phyloP scores from a whole-genome alignment of 192 early-diverging fungal genomes.

The Gigaspora rosea region DNA sequence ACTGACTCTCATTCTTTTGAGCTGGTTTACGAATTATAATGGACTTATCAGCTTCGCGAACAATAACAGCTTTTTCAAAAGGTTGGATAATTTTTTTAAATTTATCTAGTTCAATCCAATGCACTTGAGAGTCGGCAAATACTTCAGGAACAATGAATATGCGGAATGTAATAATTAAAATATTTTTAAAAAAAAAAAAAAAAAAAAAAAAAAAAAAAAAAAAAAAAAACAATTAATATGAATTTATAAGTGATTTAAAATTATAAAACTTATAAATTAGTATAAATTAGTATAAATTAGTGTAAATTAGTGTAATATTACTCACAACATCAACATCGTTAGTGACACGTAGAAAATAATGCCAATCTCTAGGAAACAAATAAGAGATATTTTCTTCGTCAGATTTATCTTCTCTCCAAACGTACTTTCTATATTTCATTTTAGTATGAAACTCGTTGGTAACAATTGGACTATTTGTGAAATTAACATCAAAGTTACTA shows the following conservation, averaged over 20 bases:
- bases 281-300: not conserved
- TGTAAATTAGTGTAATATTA: not conserved
- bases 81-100: not conserved
- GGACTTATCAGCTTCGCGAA: not conserved
- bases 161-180: not conserved
- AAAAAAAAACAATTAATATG: not conserved
- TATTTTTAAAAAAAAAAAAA: no score
- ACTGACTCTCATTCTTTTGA: not conserved
- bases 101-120: slow-evolving; percentile 20
- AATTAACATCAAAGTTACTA: not conserved
- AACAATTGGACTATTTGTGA: not conserved
- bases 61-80: slow-evolving; percentile 6
- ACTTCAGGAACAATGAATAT: slow-evolving; percentile 1
- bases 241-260: no score
- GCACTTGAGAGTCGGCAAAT: not conserved
- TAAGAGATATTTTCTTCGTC: not conserved
- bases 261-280: not conserved
- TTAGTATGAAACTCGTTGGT: not conserved
- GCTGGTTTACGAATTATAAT: slow-evolving; percentile 9
- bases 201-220: no score
- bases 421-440: slow-evolving; percentile 1
- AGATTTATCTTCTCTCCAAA: not conserved
- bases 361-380: slow-evolving; percentile 10
- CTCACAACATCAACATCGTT: not conserved
- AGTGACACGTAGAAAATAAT: not conserved